Evolutionary conservation across 139 green algal genomes (phyloP), one percentile per base, ranked within the genome.

Genomic region (Astrephomene gubernaculifera): DNA sequence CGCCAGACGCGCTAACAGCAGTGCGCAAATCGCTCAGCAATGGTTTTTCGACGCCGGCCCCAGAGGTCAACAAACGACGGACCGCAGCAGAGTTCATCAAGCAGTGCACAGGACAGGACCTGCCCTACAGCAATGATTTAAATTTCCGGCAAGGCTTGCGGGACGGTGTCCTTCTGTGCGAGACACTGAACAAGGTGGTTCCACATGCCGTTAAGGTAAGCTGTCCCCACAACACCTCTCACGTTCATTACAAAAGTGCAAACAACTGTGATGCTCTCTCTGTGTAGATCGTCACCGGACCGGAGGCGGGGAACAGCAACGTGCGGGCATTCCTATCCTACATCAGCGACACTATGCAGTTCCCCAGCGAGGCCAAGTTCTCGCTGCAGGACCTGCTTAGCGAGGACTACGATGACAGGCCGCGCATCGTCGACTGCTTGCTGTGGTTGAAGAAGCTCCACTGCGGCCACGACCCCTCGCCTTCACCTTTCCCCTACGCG

Each of bases 121-220:
- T 96, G 45, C 88, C 90, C 2, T 81, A 64, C 14, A 81, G 83
- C 10, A 91, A 79, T 17, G 94, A 97, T 41, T 25, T 73, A 9
- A 82, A 82, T 3, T 95, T 97, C 64, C 79, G 91, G 0, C 61
- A 64, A 1, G 85, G 86, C 0, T 90, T 97, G 38, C 63, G 85
- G 7, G 92, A 95, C 79, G 93, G 92, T 29, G 74, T 92, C 24
- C 64, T 94, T n/a, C 87, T 97, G 17, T 96, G 94, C 89, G 71
- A 87, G 35, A 43, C 92, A 0, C 72, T 92, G 7, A 94, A 95
- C 68, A 68, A 71, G 12, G 52, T 96, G 21, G 4, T 7, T 14
- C 60, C 76, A 1, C 31, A 63, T 17, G 76, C 60, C 21, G 29
- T 57, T 41, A 12, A 83, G 76, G 76, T 72, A 52, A 70, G 31